Base-by-base conservation (phyloP, 169 alveolate species). In the Blepharisma undulans region DNA sequence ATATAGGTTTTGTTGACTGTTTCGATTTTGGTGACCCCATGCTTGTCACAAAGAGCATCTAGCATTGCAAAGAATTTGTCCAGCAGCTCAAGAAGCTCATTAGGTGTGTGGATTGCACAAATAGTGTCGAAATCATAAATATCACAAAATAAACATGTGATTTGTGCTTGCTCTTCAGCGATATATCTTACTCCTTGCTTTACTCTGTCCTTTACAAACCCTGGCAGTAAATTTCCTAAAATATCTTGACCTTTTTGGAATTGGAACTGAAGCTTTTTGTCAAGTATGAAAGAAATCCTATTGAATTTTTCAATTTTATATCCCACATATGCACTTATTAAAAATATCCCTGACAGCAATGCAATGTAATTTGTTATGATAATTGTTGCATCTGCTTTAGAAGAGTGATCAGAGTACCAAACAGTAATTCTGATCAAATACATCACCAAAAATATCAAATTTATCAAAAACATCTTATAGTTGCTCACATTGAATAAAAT, bases 91-190 rank as follows among this genome's bases (percentile, higher is more conserved):
- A 88, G 22, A 36, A 88, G 92, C 25, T 88, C 92, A 21, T 72
- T 76, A 16, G 92, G 87, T 74, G 76, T 76, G 25, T 88, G 92
- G 7, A 30, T 88, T 29, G 92, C 78, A 76, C 92, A 88, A 22
- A 99, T 97, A n/a, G 97, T 95, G 95, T 98, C 99, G 95, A 99
- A 99, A 76, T 98, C 99, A 89, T 96, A 97, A 36, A 99, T 98
- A 95, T 99, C 99, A 93, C 99, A 98, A 94, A 99, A 99, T 30
- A 98, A 92, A 59, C 99, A 98, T 3, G 99, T 96, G 36, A 99
- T 99, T 61, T 95, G 96, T 36, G 97, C 99, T 87, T 98, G 97
- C 84, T 98, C 98, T 84, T 95, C 96, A 72, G 95, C 95, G 33
- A 97, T 96, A 16, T 95, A 95, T 72, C 95, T 91, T 59, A 94